These are phyloP conservation scores for Thozetella sp. DNA, from an alignment of 495 filamentous ascomycete species.

Conservation along the genomic window DNA sequence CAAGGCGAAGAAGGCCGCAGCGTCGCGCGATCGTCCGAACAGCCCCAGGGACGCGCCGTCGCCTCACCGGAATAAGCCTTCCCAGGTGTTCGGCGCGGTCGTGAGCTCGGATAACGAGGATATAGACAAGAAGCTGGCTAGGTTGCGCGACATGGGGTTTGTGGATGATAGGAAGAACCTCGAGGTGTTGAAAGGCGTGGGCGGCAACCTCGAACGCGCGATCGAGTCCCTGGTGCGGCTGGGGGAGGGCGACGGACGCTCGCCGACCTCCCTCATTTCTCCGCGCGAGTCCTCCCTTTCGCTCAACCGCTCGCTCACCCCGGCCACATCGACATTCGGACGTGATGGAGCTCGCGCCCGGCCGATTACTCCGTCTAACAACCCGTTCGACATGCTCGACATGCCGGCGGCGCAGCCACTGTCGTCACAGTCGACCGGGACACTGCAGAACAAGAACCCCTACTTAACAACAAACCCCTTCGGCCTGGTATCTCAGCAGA, in stretches of 20 bases:
- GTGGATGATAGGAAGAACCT: constrained; percentile 78
- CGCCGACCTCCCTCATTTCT: constrained; percentile 37
- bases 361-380: constrained; percentile 51
- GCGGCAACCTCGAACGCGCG: constrained; percentile 81
- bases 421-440: constrained; percentile 60
- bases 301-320: constrained; percentile 43
- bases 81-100: constrained; percentile 68
- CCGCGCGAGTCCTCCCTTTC: constrained; percentile 30
- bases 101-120: constrained; percentile 41
- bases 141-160: constrained; percentile 91
- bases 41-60: constrained; percentile 27
- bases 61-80: constrained; percentile 56
- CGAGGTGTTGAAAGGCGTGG: constrained; percentile 74
- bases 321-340: constrained; percentile 24
- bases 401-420: constrained; percentile 47
- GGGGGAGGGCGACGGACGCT: constrained; percentile 62
- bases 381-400: constrained; percentile 68
- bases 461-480: constrained; percentile 54
- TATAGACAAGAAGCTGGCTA: constrained; percentile 70
- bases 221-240: constrained; percentile 81
- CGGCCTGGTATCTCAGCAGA: constrained; percentile 41
- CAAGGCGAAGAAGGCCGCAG: constrained; percentile 31
- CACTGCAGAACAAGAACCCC: constrained; percentile 54
- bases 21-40: constrained; percentile 16
- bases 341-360: constrained; percentile 26